Evolutionary conservation across 2,329 filamentous ascomycete species (phyloP).

Genomic region (Septoria linicola): DNA sequence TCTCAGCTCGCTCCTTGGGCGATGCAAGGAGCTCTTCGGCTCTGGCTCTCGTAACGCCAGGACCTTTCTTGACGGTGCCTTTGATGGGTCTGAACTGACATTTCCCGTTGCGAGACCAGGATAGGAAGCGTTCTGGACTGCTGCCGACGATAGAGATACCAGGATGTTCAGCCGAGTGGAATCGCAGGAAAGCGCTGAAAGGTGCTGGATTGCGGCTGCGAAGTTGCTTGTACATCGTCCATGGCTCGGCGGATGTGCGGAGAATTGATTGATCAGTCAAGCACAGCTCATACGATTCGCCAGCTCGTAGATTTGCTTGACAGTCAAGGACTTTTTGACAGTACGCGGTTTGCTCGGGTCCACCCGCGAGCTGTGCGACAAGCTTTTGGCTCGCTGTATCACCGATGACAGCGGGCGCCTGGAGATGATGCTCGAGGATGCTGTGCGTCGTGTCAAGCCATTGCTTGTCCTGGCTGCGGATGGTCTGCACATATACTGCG

Average conservation of each 20-base stretch:
- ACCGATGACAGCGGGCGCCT: background rate
- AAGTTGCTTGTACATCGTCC: constrained; percentile 71
- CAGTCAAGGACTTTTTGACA: constrained; percentile 66
- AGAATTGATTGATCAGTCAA: constrained; percentile 74
- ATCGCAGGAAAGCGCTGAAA: constrained; percentile 77
- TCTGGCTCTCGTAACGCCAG: constrained; percentile 65
- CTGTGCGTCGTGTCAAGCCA: constrained; percentile 28
- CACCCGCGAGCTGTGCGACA: constrained; percentile 18
- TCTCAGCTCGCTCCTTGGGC: constrained; percentile 90
- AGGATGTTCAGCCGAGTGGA: constrained; percentile 48
- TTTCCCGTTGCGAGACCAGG: constrained; percentile 59
- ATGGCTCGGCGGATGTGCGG: constrained; percentile 46
- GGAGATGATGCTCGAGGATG: constrained; percentile 1
- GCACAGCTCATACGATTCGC: constrained; percentile 83
- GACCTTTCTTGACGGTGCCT: constrained; percentile 82
- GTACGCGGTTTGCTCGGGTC: constrained; percentile 49
- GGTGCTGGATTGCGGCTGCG: constrained; percentile 73
- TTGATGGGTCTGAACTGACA: constrained; percentile 93
- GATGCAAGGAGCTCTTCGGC: constrained; percentile 72
- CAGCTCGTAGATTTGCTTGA: constrained; percentile 69
- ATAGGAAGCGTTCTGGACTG: constrained; percentile 86
- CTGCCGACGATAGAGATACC: constrained; percentile 70
- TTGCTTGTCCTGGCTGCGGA: constrained; percentile 48
- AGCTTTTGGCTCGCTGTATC: background rate
- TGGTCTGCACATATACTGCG: constrained; percentile 65